Base-by-base conservation (phyloP, 148 eudicot genomes). In the Fagopyrum esculentum region DNA sequence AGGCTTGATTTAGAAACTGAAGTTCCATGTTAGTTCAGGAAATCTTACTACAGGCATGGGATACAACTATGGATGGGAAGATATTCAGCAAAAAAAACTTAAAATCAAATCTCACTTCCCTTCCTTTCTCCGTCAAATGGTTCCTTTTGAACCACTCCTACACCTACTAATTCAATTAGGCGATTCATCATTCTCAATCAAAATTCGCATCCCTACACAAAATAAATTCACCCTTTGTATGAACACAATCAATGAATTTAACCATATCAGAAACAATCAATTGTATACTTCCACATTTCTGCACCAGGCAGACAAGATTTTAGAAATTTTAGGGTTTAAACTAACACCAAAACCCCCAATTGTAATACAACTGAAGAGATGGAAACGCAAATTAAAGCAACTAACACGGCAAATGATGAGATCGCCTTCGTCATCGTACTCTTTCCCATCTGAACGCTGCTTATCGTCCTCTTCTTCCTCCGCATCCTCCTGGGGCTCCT, bases 381-480 rank as follows among this genome's bases (percentile, higher is more conserved):
- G 19, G 2, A 66, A 66, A 43, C 47, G 46, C 19, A 22, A 66
- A 66, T 40, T 9, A 45, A 0, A 3, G 4, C 15, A 59, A 83
- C 85, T 77, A 22, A 95, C 97, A 55, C 84, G 84, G 79, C 98
- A 95, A 60, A 95, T 80, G 72, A 95, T 92, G 72, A 89, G 93
- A 77, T 88, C 93, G 56, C 98, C 98, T 1, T 89, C 88, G 51
- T 95, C 96, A 56, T 95, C 96, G 68, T 79, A 90, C 86, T 92
- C 97, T 30, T 83, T 85, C 10, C 77, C 87, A 73, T 82, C 87
- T 26, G 79, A 81, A 0, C 78, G 73, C 71, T 76, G 64, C 70
- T 74, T 78, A 1, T 77, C 86, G 0, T 77, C 86, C 0, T 86
- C 88, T 3, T 78, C 84, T 0, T 75, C 85, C 12, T 78, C 88